phyloP scores from a whole-genome alignment of 2,329 filamentous ascomycete species.

The Lecanicillium sp. region DNA sequence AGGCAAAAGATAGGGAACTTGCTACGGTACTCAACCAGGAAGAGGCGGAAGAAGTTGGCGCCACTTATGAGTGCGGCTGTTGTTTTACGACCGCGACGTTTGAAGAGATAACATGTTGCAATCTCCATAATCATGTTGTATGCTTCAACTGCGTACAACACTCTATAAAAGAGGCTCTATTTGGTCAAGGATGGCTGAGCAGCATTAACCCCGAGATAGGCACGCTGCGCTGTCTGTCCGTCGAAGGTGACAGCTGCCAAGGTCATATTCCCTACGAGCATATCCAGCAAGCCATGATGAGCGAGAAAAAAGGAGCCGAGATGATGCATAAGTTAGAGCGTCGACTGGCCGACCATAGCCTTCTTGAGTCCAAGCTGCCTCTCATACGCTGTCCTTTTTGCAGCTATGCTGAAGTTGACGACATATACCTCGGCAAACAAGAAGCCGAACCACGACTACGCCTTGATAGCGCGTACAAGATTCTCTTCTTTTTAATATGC shows the following conservation, averaged over 20 bases:
- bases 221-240: slow-evolving; percentile 76
- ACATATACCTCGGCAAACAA: slow-evolving; percentile 54
- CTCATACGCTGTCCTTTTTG: slow-evolving; percentile 86
- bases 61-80: slow-evolving; percentile 65
- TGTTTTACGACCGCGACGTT: slow-evolving; percentile 66
- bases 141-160: slow-evolving; percentile 78
- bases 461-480: slow-evolving; percentile 37
- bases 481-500: slow-evolving; percentile 42
- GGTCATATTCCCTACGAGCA: slow-evolving; percentile 65
- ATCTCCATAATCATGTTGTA: slow-evolving; percentile 59
- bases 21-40: slow-evolving; percentile 47
- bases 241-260: slow-evolving; percentile 59
- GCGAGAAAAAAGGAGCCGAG: slow-evolving; percentile 61
- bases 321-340: slow-evolving; percentile 69
- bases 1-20: slow-evolving; percentile 42
- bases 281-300: slow-evolving; percentile 63
- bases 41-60: slow-evolving; percentile 49
- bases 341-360: slow-evolving; percentile 65
- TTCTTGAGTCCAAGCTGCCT: slow-evolving; percentile 65
- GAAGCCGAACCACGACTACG: slow-evolving; percentile 50
- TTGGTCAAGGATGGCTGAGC: slow-evolving; percentile 84
- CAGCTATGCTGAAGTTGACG: slow-evolving; percentile 81
- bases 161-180: slow-evolving; percentile 78
- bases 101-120: slow-evolving; percentile 68
- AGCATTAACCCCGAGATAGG: slow-evolving; percentile 66